Evolutionary conservation across 441 rosid genomes (phyloP).

Genomic region (Bocquillonia castaneifolia): DNA sequence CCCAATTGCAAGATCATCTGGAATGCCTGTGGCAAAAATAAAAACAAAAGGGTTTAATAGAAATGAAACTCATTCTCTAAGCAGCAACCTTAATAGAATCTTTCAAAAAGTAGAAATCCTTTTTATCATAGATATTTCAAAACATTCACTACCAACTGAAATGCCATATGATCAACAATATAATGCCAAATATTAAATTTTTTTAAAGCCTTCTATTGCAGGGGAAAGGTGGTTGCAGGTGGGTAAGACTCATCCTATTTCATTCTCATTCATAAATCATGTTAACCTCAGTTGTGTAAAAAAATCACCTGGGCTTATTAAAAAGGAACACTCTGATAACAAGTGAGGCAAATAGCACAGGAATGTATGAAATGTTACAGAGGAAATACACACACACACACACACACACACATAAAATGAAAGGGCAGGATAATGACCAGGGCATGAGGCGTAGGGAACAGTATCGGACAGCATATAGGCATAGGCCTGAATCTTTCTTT

Average conservation of each 20-base stretch:
- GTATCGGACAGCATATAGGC: constrained; percentile 84
- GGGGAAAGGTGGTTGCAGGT: neutral
- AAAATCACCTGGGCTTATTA: too few relatives aligned
- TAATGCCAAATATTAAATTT: neutral
- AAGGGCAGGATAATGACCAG: constrained; percentile 47
- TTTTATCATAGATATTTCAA: neutral
- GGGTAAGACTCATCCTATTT: neutral
- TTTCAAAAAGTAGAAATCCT: constrained; percentile 2
- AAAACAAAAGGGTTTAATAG: constrained; percentile 2
- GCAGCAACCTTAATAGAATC: neutral
- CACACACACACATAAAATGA: neutral
- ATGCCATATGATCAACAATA: neutral
- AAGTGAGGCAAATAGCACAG: neutral
- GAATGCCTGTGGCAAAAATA: constrained; percentile 59
- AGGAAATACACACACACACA: neutral
- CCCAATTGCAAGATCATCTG: constrained; percentile 96
- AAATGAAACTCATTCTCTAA: neutral
- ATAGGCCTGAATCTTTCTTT: constrained; percentile 92
- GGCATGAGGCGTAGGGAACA: constrained; percentile 89
- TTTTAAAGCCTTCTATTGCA: neutral
- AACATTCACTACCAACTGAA: neutral
- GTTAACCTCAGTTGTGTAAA: too few relatives aligned
- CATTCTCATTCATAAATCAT: neutral
- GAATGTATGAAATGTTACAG: constrained; percentile 1
- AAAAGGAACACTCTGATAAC: neutral